Percentiles rank a stretch among this genome's conserved stretches.
These are phyloP conservation scores for Aspergillus costaricaensis DNA, from an alignment of 2,329 filamentous ascomycete genomes.

Conservation along the genomic window DNA sequence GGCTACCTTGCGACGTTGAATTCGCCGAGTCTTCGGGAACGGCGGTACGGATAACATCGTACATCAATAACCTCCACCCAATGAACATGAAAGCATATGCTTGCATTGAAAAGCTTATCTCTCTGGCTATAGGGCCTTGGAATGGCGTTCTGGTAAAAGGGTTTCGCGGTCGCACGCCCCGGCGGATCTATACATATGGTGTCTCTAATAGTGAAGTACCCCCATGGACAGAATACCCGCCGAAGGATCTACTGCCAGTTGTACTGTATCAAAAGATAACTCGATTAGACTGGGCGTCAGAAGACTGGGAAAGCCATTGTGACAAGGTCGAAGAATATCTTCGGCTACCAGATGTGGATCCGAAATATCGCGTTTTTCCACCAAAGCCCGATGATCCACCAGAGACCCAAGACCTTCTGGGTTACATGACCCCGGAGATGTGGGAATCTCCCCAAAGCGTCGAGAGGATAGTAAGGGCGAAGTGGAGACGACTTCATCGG, in stretches of 20 bases:
- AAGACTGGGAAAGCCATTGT: not conserved
- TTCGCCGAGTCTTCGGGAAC: constrained; percentile 1
- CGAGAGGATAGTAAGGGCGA: not conserved
- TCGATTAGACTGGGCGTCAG: not conserved
- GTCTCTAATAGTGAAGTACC: not conserved
- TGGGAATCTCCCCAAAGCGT: not conserved
- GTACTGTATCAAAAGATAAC: not conserved
- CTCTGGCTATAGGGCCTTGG: not conserved
- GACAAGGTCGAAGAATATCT: not conserved
- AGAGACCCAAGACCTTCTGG: not conserved
- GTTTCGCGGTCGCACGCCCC: not conserved
- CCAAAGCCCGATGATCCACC: not conserved
- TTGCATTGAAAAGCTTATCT: not conserved
- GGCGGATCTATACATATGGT: not conserved
- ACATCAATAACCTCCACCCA: constrained; percentile 3
- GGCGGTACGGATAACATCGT: not conserved
- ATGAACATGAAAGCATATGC: not conserved
- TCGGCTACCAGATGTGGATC: not conserved
- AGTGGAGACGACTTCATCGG: not conserved
- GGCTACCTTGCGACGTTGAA: constrained; percentile 2
- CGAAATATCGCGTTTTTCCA: not conserved
- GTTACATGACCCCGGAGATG: not conserved
- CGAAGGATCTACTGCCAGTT: not conserved
- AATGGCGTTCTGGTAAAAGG: not conserved
- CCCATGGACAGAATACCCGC: not conserved